phyloP scores from a whole-genome alignment of 2,329 filamentous ascomycete genomes.

The Zymoseptoria tritici region DNA sequence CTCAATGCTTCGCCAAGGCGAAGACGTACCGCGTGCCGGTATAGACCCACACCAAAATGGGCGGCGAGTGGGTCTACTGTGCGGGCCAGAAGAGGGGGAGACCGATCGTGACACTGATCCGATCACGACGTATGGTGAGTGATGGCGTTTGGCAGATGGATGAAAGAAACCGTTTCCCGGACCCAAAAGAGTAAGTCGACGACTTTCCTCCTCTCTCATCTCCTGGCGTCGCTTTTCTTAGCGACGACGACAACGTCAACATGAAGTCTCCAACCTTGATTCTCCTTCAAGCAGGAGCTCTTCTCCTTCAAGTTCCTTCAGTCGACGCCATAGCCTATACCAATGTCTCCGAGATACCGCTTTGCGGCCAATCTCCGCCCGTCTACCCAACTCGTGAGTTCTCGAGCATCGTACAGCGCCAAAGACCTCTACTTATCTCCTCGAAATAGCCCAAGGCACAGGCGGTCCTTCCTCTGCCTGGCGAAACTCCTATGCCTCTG shows the following conservation, averaged over 20 bases:
- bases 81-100: not conserved
- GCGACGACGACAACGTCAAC: not conserved
- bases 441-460: slow-evolving; percentile 14
- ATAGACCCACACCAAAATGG: not conserved
- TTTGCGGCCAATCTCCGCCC: slow-evolving; percentile 19
- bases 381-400: slow-evolving; percentile 26
- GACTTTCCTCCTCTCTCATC: not conserved
- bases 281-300: slow-evolving; percentile 4
- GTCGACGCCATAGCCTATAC: slow-evolving; percentile 10
- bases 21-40: not conserved
- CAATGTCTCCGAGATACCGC: slow-evolving; percentile 13
- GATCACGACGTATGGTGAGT: not conserved
- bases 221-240: not conserved
- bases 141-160: not conserved
- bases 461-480: slow-evolving; percentile 20
- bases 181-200: not conserved
- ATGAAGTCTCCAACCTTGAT: slow-evolving; percentile 10
- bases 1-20: not conserved
- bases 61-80: not conserved
- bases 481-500: slow-evolving; percentile 27
- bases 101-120: not conserved
- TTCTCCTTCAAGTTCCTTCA: slow-evolving; percentile 10
- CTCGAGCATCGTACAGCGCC: not conserved
- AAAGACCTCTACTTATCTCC: not conserved
- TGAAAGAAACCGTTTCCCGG: not conserved